Base-by-base conservation (phyloP, 768 basidiomycete genomes). In the Xerocomellus intermedius region DNA sequence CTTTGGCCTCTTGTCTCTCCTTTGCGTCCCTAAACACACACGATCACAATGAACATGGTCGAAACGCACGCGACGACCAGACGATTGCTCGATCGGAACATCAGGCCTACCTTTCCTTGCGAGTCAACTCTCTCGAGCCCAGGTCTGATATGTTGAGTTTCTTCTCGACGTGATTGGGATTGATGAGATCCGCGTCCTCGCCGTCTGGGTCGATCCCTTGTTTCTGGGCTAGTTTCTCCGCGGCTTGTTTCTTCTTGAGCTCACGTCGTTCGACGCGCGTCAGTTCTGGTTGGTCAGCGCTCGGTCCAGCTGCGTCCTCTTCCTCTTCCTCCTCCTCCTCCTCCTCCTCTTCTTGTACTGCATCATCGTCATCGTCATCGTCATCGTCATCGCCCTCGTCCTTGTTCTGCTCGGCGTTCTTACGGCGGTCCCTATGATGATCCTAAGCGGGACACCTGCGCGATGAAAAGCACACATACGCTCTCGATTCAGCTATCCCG, bases 1-100 rank as follows among this genome's bases (percentile, higher is more conserved):
- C 91, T 67, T 91, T 83, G 2, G 93, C 91, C 1, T 94, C 93
- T 64, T 89, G 81, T 76, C 94, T 94, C 73, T 95, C 93, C 68
- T 94, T 94, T 66, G 85, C 86, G 67, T 97, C 95, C 60, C 94
- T 94, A 57, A 30, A 52, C 1, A 26, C 8, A 22, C 14, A 32
- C 21, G 9, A 38, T 28, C 19, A 35, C 14, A 10, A 30, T 54
- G 16, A 54, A 45, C 26, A 6, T 1, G n/a, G 21, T 54, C 33
- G 10, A 32, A 21, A 21, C 26, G 2, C 32, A 33, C 17, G 26
- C 14, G 0, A 48, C 14, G 13, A 49, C 59, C 26, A 54, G 41
- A 44, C 19, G 30, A 54, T 37, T 13, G 48, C 42, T 24, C 4
- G 32, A 50, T 50, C n/a, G n/a, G 6, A 36, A 35, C 28, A 36